A percentile compares a stretch with the other conserved stretches of the same genome.
These are phyloP conservation scores for Leccinum pellstonianum DNA, from an alignment of 768 basidiomycete species.

Conservation along the genomic window DNA sequence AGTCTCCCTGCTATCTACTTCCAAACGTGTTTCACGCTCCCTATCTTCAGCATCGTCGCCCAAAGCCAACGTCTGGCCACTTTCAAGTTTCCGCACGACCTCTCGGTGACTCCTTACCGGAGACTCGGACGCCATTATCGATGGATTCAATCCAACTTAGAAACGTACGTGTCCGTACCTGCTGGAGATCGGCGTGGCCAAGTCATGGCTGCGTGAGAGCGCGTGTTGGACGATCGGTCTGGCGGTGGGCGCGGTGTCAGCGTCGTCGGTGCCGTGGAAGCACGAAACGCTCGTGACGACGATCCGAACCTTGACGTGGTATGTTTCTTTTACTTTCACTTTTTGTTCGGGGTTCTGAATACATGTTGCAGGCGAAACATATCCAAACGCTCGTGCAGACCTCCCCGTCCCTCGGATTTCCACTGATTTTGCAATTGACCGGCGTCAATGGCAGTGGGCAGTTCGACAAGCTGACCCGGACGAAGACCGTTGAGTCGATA, in stretches of 20 bases:
- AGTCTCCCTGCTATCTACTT: too few relatives aligned
- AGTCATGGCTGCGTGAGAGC: conserved; percentile 89
- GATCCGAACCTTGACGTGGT: conserved; percentile 59
- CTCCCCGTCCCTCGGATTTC: conserved; percentile 79
- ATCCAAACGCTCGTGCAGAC: conserved; percentile 73
- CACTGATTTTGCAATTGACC: conserved; percentile 81
- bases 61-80: too few relatives aligned
- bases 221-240: conserved; percentile 81
- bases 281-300: too few relatives aligned
- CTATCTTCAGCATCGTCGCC: too few relatives aligned
- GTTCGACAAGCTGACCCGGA: conserved; percentile 90
- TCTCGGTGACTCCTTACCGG: too few relatives aligned
- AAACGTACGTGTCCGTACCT: conserved; percentile 64
- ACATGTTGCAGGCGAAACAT: conserved; percentile 56
- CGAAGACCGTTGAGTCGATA: conserved; percentile 88
- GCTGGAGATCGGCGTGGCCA: conserved; percentile 70
- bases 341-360: neutral
- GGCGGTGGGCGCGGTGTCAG: conserved; percentile 57
- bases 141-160: conserved; percentile 21
- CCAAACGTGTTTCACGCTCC: too few relatives aligned
- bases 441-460: conserved; percentile 80
- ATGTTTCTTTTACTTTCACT: conserved; percentile 23
- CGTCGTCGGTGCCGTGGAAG: too few relatives aligned
- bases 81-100: too few relatives aligned
- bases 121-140: too few relatives aligned